These are phyloP conservation scores for Paratinospora sagittata DNA, from an alignment of 164 flowering plant species.

Conservation along the genomic window DNA sequence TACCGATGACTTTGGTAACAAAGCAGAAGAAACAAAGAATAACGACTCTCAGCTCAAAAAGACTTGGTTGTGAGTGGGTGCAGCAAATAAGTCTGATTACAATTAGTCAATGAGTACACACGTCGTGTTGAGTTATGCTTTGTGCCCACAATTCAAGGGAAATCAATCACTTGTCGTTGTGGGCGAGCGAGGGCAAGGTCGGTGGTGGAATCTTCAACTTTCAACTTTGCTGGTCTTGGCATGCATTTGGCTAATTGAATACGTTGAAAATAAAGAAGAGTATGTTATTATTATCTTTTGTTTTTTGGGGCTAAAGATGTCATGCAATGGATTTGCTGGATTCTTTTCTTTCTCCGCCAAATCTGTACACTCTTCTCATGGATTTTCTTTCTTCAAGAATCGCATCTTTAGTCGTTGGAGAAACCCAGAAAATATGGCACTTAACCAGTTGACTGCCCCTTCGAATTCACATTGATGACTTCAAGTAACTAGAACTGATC, in stretches of 20 bases:
- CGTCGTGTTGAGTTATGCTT: no score
- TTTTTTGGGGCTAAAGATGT: no score
- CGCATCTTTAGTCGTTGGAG: not conserved
- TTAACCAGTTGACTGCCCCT: not conserved
- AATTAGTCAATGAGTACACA: not conserved
- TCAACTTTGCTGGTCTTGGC: not conserved
- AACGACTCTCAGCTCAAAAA: no score
- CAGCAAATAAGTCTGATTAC: not conserved
- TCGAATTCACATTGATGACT: constrained; percentile 1
- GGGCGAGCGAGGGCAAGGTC: no score
- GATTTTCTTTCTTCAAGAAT: not conserved
- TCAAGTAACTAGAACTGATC: not conserved
- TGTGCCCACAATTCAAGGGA: not conserved
- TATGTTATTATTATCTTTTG: no score
- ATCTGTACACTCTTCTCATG: not conserved
- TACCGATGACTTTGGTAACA: not conserved
- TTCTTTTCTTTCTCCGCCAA: not conserved
- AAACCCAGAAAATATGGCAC: not conserved
- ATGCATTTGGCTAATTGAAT: not conserved
- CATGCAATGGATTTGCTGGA: no score
- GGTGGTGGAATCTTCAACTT: not conserved
- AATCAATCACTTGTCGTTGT: not conserved
- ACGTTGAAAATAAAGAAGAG: no score
- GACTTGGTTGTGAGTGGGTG: not conserved
- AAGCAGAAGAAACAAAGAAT: not conserved